These are phyloP conservation scores for Heliosperma pusillum DNA, from an alignment of 148 eudicot genomes.

Conservation along the genomic window DNA sequence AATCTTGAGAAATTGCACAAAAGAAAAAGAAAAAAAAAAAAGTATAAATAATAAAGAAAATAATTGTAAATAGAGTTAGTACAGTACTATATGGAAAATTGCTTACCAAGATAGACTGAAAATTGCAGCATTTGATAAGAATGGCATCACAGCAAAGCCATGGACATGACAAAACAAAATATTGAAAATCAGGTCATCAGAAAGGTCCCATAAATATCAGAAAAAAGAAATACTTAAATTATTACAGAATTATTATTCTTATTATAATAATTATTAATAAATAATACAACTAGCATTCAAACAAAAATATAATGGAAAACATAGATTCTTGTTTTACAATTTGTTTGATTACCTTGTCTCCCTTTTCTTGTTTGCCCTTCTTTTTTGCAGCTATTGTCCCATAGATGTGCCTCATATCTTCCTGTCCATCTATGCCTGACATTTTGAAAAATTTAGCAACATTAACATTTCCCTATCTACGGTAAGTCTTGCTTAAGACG, in stretches of 20 bases:
- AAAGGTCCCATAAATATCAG: conserved; percentile 17
- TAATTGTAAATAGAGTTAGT: neutral
- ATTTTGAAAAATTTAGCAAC: too few species aligned
- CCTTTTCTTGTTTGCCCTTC: conserved; percentile 93
- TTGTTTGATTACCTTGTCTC: conserved; percentile 65
- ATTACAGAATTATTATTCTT: too few species aligned
- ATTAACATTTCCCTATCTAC: too few species aligned
- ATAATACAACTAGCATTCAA: conserved; percentile 12
- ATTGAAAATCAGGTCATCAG: conserved; percentile 29
- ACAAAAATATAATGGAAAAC: neutral
- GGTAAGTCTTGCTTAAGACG: too few species aligned
- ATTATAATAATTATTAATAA: neutral
- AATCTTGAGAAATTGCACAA: neutral
- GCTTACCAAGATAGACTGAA: conserved; percentile 92
- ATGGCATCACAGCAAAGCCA: conserved; percentile 30
- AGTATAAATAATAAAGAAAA: neutral
- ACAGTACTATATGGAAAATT: neutral
- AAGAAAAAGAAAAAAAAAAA: neutral
- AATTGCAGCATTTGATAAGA: conserved; percentile 23
- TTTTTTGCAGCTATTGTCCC: conserved; percentile 88
- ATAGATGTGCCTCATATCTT: conserved; percentile 88
- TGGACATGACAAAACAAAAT: conserved; percentile 39
- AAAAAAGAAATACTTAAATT: neutral
- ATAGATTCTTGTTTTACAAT: neutral
- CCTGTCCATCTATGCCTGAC: conserved; percentile 90